Evolutionary conservation across 1,284 basidiomycete genomes (phyloP).

Genomic region (Ustilago lituana): DNA sequence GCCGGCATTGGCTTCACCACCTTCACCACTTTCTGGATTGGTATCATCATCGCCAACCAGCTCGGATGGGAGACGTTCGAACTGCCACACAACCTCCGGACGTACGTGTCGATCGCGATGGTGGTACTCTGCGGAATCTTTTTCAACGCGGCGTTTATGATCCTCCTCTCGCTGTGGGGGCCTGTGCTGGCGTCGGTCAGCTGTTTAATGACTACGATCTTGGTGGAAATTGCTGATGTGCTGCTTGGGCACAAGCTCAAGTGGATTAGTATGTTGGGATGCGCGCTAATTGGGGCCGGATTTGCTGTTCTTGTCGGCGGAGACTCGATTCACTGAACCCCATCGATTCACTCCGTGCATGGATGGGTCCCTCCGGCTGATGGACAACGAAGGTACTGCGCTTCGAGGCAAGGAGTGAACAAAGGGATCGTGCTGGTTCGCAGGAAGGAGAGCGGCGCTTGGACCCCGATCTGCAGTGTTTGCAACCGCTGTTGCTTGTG

Average conservation of each 20-base stretch:
- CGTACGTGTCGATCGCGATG: constrained; percentile 36
- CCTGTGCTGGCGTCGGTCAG: constrained; percentile 64
- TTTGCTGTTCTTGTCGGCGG: constrained; percentile 57
- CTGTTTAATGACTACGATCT: constrained; percentile 63
- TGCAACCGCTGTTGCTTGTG: background rate
- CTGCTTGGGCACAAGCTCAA: constrained; percentile 55
- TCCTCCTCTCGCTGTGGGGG: constrained; percentile 64
- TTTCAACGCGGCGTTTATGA: constrained; percentile 64
- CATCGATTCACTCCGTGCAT: too few species aligned
- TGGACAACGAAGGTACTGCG: too few species aligned
- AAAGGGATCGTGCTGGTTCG: constrained; percentile 1
- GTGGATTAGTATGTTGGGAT: constrained; percentile 57
- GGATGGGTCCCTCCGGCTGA: too few species aligned
- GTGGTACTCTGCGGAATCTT: constrained; percentile 59
- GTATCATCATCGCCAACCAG: constrained; percentile 49
- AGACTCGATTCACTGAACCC: constrained; percentile 24
- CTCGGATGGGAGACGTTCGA: constrained; percentile 59
- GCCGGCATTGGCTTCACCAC: constrained; percentile 63
- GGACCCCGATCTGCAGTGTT: constrained; percentile 6
- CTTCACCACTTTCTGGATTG: constrained; percentile 56
- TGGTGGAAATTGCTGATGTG: constrained; percentile 59
- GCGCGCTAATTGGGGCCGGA: constrained; percentile 56
- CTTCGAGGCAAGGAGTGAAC: too few species aligned
- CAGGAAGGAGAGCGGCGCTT: too few species aligned
- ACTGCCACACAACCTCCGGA: constrained; percentile 50